Evolutionary conservation across 2,329 filamentous ascomycete genomes (phyloP).

Genomic region (Helotiales sp.): DNA sequence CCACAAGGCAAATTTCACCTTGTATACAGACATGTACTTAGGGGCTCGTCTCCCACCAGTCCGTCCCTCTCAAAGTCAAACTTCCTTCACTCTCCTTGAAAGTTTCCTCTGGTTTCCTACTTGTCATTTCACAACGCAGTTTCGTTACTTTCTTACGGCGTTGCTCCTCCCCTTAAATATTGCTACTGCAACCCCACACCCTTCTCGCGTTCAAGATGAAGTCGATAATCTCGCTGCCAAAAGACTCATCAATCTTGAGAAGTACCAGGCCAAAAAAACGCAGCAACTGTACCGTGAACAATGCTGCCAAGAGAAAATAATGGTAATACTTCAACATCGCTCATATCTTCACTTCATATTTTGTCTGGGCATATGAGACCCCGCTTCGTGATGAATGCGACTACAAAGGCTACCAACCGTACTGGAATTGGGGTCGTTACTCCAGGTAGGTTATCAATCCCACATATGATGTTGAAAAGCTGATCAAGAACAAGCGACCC

Average conservation of each 20-base stretch:
- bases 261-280: constrained; percentile 31
- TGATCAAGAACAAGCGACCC: constrained; percentile 53
- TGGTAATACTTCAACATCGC: constrained; percentile 43
- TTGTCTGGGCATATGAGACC: constrained; percentile 48
- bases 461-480: constrained; percentile 45
- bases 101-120: neutral
- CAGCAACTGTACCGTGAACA: constrained; percentile 44
- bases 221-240: constrained; percentile 42
- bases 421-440: constrained; percentile 47
- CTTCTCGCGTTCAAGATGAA: constrained; percentile 15
- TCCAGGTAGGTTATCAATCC: constrained; percentile 34
- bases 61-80: too few species aligned
- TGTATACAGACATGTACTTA: neutral
- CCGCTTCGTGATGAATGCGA: constrained; percentile 49
- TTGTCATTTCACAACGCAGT: constrained; percentile 3
- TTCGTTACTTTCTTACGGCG: neutral
- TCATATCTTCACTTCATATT: constrained; percentile 35
- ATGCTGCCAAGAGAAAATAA: constrained; percentile 48
- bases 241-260: constrained; percentile 42
- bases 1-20: neutral
- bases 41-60: too few species aligned
- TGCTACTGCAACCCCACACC: neutral
- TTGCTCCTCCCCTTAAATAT: neutral
- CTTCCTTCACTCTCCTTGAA: neutral
- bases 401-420: constrained; percentile 49